A percentile compares a stretch with the other conserved stretches of the same genome.
These are phyloP conservation scores for Aegilops bicornis DNA, from an alignment of 176 grass and related monocot species.

Conservation along the genomic window DNA sequence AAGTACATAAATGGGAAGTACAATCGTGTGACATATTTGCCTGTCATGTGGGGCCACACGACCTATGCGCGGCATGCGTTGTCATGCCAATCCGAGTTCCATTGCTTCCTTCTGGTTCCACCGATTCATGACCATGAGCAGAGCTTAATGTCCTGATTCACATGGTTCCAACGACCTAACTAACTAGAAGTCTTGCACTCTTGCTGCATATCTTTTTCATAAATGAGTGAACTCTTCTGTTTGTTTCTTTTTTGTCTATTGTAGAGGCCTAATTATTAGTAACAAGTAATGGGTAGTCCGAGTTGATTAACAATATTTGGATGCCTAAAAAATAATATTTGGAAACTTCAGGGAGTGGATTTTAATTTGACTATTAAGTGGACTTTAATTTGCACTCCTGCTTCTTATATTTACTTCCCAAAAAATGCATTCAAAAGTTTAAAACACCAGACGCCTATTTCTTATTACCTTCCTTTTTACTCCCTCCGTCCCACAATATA, in stretches of 20 bases:
- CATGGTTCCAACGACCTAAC: too few relatives aligned
- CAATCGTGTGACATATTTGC: not conserved
- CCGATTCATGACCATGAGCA: not conserved
- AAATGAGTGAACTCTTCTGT: not conserved
- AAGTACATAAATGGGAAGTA: not conserved
- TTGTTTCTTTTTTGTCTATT: not conserved
- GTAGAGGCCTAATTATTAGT: not conserved
- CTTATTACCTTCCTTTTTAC: not conserved
- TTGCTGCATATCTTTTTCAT: not conserved
- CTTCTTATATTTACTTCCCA: not conserved
- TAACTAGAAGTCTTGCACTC: not conserved
- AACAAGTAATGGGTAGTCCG: not conserved
- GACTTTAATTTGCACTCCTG: not conserved
- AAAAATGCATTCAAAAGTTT: not conserved
- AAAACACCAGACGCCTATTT: not conserved
- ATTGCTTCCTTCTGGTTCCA: not conserved
- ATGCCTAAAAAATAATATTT: not conserved
- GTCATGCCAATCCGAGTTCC: not conserved
- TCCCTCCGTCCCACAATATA: too few relatives aligned
- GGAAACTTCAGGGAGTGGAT: not conserved
- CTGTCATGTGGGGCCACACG: not conserved
- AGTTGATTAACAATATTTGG: not conserved
- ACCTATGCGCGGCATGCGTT: not conserved
- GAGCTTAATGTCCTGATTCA: not conserved
- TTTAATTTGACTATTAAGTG: not conserved